phyloP scores from a whole-genome alignment of 257 asterid genomes.

The Prunella vulgaris region DNA sequence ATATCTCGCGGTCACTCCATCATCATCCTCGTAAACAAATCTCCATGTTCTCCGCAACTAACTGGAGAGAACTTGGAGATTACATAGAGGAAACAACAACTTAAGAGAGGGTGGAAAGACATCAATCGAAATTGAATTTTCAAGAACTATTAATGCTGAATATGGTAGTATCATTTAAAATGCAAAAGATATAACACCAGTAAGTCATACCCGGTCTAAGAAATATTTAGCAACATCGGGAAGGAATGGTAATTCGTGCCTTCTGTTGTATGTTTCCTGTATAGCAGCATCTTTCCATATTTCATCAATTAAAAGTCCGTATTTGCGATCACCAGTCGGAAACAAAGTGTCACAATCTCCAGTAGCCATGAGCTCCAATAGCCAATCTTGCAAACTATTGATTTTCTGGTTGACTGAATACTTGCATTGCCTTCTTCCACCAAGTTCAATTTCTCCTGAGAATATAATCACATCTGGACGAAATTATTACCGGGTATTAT shows the following conservation, averaged over 20 bases:
- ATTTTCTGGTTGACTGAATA: no score
- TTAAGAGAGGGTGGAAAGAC: no score
- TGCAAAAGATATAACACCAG: neutral
- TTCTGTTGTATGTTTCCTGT: slow-evolving; percentile 67
- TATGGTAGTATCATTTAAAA: neutral
- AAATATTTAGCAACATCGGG: slow-evolving; percentile 62
- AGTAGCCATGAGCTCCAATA: no score
- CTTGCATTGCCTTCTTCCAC: no score
- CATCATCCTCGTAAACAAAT: neutral
- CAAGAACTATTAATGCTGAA: no score
- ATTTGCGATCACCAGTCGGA: no score
- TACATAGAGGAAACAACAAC: no score
- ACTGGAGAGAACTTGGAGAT: no score
- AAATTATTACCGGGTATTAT: no score
- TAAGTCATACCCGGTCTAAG: slow-evolving; percentile 50
- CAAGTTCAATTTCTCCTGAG: slow-evolving; percentile 34
- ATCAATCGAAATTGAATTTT: no score
- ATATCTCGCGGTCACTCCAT: neutral
- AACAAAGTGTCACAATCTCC: no score
- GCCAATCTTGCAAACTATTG: no score
- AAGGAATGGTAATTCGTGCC: slow-evolving; percentile 43
- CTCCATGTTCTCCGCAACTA: neutral
- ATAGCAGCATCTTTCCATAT: slow-evolving; percentile 74
- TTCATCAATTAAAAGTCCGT: slow-evolving; percentile 49
- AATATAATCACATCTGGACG: neutral